phyloP scores from a whole-genome alignment of 768 basidiomycete species.

The Auricularia cornea region DNA sequence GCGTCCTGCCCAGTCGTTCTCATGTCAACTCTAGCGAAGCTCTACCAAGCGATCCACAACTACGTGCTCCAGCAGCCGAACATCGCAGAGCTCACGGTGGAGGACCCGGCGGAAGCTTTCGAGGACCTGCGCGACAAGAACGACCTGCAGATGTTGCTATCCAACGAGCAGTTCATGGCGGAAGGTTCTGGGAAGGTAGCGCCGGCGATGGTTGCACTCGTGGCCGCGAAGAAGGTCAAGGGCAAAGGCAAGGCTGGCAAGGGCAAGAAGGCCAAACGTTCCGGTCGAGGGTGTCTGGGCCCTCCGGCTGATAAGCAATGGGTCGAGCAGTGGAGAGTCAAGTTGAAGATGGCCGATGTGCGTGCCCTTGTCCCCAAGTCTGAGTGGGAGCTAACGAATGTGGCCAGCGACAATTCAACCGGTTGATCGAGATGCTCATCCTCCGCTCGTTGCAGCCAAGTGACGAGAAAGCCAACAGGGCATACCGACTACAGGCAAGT shows the following conservation, averaged over 20 bases:
- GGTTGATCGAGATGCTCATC: constrained; percentile 86
- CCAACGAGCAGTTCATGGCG: constrained; percentile 53
- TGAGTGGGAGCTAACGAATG: constrained; percentile 4
- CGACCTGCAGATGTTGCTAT: constrained; percentile 73
- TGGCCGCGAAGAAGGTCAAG: background rate
- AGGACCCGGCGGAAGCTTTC: constrained; percentile 97
- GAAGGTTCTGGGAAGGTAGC: constrained; percentile 40
- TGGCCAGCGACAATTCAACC: constrained; percentile 81
- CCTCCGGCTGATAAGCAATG: constrained; percentile 71
- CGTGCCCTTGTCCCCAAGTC: constrained; percentile 15
- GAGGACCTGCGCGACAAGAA: constrained; percentile 92
- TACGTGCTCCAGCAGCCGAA: constrained; percentile 55
- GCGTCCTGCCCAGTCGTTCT: background rate
- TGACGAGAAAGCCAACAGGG: constrained; percentile 45
- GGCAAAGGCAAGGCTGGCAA: constrained; percentile 25
- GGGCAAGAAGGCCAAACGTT: constrained; percentile 14
- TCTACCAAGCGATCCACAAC: constrained; percentile 81
- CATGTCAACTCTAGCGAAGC: constrained; percentile 47
- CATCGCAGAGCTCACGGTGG: constrained; percentile 90
- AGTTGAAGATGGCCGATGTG: constrained; percentile 87
- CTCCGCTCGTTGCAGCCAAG: constrained; percentile 57
- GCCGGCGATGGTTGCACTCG: background rate
- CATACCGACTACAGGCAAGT: constrained; percentile 74
- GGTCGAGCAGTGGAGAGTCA: constrained; percentile 70
- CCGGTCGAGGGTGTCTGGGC: constrained; percentile 51